Percentiles rank a stretch among this genome's conserved stretches.
Evolutionary conservation across 441 rosid species (phyloP).

Genomic region (Jatropha podagrica): DNA sequence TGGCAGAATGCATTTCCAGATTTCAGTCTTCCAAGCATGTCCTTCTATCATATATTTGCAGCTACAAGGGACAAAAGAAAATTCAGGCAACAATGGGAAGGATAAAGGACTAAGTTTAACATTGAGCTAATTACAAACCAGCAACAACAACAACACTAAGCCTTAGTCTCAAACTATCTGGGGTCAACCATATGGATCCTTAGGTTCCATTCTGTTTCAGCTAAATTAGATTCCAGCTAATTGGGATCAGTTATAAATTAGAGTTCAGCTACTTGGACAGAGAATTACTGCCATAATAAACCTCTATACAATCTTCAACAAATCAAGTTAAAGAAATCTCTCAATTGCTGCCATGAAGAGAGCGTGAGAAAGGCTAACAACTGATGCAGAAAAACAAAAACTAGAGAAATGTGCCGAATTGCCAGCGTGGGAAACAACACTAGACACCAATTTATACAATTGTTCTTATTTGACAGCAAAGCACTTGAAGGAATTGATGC

Average conservation of each 20-base stretch:
- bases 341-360: not conserved
- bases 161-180: too few relatives aligned
- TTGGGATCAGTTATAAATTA: too few relatives aligned
- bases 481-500: not conserved
- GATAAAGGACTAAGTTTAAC: not conserved
- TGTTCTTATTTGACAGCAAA: not conserved
- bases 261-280: not conserved
- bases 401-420: not conserved
- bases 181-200: too few relatives aligned
- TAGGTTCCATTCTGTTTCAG: too few relatives aligned
- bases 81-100: not conserved
- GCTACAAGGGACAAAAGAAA: not conserved
- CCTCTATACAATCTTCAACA: not conserved
- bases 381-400: too few relatives aligned
- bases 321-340: too few relatives aligned
- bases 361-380: not conserved
- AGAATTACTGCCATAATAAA: not conserved
- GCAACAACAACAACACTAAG: too few relatives aligned
- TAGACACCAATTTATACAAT: not conserved
- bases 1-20: not conserved
- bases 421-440: not conserved
- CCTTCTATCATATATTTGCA: not conserved
- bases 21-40: not conserved
- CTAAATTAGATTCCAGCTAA: too few relatives aligned
- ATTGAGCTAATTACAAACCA: too few relatives aligned